Base-by-base conservation (phyloP, 345 rosid genomes). In the Theobroma cacao region DNA sequence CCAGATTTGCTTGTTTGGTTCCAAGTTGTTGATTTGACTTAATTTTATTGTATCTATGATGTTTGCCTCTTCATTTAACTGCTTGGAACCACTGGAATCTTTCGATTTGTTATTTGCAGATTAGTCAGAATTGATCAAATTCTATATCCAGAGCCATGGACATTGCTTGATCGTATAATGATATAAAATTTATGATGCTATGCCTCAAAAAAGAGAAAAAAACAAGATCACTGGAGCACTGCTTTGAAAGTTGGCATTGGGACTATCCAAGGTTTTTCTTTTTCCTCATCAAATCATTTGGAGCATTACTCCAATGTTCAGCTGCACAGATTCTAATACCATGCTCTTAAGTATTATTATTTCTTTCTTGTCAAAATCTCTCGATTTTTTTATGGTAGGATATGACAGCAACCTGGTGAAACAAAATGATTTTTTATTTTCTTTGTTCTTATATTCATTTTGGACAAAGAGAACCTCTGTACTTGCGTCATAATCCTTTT, bases 51-150 rank as follows among this genome's bases (percentile, higher is more conserved):
- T 71, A 26, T 75, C 72, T 72, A 74, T 63, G 59, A 55, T 76
- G 69, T 63, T 82, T 26, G 56, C 22, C 74, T 24, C 61, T 33
- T 72, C 41, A 30, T 72, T 43, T 53, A 52, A 78, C 81, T 72
- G 65, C 72, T 40, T 68, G 72, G 79, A 74, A 74, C 68, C 52
- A 64, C 59, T 78, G 40, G 78, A 75, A 45, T 58, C 64, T 61
- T 70, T 69, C 7, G 24, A 78, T 73, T 71, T 75, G 55, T 70
- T n/a, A 56, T 58, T 79, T 79, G 83, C 77, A 66, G 87, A 66
- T 81, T 61, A 43, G 36, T 81, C 81, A 64, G 84, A 75, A 78
- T 66, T 22, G 75, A 80, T 68, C 81, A 66, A 66, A 38, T 38
- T 36, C 48, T 8, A 9, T 45, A 69, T 26, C 73, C 14, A 41